These are phyloP conservation scores for Collybia nuda DNA, from an alignment of 768 basidiomycete genomes.

Conservation along the genomic window DNA sequence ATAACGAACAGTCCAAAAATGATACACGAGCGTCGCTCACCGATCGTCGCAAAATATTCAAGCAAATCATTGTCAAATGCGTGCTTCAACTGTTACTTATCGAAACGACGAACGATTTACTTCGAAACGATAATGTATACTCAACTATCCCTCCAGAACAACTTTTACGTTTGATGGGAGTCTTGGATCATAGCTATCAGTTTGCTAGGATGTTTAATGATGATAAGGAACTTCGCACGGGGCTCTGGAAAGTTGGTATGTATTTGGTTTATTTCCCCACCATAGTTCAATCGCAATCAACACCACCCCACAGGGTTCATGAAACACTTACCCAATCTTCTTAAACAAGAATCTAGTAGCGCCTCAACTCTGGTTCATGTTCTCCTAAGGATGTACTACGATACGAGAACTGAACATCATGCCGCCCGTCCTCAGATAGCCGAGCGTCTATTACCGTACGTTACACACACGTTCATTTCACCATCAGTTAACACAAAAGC, in stretches of 20 bases:
- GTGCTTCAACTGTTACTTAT: slow-evolving; percentile 95
- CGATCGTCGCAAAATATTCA: slow-evolving; percentile 86
- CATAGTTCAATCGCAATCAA: neutral
- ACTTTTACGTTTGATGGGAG: slow-evolving; percentile 89
- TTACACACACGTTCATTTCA: slow-evolving; percentile 10
- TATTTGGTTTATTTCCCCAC: slow-evolving; percentile 16
- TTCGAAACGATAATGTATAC: slow-evolving; percentile 92
- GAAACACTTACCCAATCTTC: slow-evolving; percentile 96
- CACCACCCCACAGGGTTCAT: slow-evolving; percentile 75
- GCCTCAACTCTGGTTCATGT: slow-evolving; percentile 94
- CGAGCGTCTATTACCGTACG: slow-evolving; percentile 69
- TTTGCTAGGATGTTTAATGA: slow-evolving; percentile 98
- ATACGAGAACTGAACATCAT: slow-evolving; percentile 85
- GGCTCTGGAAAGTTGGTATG: slow-evolving; percentile 99
- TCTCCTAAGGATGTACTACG: slow-evolving; percentile 91
- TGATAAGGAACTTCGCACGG: slow-evolving; percentile 94
- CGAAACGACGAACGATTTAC: slow-evolving; percentile 93
- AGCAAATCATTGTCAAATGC: slow-evolving; percentile 99
- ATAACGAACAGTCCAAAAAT: slow-evolving; percentile 49
- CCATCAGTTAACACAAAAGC: slow-evolving; percentile 7
- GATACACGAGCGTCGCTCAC: slow-evolving; percentile 54
- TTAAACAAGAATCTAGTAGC: slow-evolving; percentile 98
- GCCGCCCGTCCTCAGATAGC: slow-evolving; percentile 79
- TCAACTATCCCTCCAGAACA: slow-evolving; percentile 92
- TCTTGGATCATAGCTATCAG: slow-evolving; percentile 95